Conservation (phyloP, 2,329 filamentous ascomycete species). For the Xylaria sp. region DNA sequence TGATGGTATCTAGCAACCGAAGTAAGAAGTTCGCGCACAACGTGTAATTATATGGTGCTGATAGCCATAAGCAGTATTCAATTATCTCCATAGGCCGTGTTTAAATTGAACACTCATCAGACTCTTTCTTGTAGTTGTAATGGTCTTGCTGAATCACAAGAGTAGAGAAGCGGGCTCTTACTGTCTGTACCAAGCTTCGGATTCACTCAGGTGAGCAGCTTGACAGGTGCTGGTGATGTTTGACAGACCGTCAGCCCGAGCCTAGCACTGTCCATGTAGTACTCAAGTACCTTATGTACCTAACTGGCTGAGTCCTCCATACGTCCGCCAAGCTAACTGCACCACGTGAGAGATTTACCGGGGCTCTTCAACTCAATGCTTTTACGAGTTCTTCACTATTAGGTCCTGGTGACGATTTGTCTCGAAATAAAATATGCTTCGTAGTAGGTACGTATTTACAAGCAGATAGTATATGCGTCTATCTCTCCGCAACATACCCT, state of each 20-base stretch:
- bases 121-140: background rate
- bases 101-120: background rate
- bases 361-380: background rate
- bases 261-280: background rate
- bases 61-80: background rate
- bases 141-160: background rate
- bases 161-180: background rate
- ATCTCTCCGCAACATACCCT: constrained; percentile 1
- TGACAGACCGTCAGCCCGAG: constrained; percentile 2
- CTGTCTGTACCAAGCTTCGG: background rate
- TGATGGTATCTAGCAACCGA: background rate
- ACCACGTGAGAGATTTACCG: background rate
- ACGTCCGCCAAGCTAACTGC: no score
- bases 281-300: background rate
- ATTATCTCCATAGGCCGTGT: background rate
- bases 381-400: background rate
- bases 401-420: background rate
- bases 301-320: no score
- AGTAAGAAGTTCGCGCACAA: background rate
- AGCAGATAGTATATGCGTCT: constrained; percentile 14
- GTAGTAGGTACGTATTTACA: background rate
- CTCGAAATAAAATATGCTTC: background rate
- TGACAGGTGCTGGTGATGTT: background rate
- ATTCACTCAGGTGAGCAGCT: no score
- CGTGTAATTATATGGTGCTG: background rate